A percentile compares a stretch with the other conserved stretches of the same genome.
These are phyloP conservation scores for Termitomyces bulborhizus DNA, from an alignment of 768 basidiomycete genomes.

Conservation along the genomic window DNA sequence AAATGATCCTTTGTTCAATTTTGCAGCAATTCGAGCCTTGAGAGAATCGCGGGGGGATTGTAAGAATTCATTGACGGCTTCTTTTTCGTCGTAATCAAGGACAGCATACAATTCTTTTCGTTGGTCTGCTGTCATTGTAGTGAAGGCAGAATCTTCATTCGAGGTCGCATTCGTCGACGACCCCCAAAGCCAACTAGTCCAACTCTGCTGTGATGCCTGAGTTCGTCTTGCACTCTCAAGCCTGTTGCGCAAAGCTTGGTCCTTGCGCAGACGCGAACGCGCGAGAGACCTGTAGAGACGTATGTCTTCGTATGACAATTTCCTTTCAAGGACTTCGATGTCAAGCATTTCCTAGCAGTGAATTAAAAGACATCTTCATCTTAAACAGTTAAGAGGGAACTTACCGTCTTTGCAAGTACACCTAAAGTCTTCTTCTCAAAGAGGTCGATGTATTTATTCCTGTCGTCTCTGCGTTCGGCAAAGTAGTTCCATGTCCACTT, in stretches of 20 bases:
- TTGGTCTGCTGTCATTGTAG: slow-evolving; percentile 83
- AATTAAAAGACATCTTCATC: neutral
- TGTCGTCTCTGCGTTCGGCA: slow-evolving; percentile 79
- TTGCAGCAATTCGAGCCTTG: slow-evolving; percentile 66
- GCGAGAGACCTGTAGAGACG: slow-evolving; percentile 97
- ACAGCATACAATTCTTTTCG: slow-evolving; percentile 84
- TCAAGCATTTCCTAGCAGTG: slow-evolving; percentile 40
- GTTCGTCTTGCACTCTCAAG: slow-evolving; percentile 64
- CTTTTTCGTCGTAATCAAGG: slow-evolving; percentile 88
- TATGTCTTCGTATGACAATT: slow-evolving; percentile 89
- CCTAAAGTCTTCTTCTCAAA: slow-evolving; percentile 72
- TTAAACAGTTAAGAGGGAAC: slow-evolving; percentile 15
- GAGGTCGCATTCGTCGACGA: slow-evolving; percentile 30
- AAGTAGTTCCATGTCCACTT: slow-evolving; percentile 95
- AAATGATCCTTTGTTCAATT: slow-evolving; percentile 85
- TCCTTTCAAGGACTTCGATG: slow-evolving; percentile 67
- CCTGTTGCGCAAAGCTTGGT: slow-evolving; percentile 61
- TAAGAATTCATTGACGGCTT: slow-evolving; percentile 62
- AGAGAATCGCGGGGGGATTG: slow-evolving; percentile 75
- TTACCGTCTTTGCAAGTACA: slow-evolving; percentile 48
- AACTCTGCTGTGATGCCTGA: slow-evolving; percentile 44
- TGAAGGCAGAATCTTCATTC: slow-evolving; percentile 51
- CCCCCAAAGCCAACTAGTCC: slow-evolving; percentile 83
- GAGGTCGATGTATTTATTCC: slow-evolving; percentile 76
- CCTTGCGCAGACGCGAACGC: slow-evolving; percentile 81